Conservation (phyloP, 2,329 filamentous ascomycete genomes). For the Coniella lustricola region DNA sequence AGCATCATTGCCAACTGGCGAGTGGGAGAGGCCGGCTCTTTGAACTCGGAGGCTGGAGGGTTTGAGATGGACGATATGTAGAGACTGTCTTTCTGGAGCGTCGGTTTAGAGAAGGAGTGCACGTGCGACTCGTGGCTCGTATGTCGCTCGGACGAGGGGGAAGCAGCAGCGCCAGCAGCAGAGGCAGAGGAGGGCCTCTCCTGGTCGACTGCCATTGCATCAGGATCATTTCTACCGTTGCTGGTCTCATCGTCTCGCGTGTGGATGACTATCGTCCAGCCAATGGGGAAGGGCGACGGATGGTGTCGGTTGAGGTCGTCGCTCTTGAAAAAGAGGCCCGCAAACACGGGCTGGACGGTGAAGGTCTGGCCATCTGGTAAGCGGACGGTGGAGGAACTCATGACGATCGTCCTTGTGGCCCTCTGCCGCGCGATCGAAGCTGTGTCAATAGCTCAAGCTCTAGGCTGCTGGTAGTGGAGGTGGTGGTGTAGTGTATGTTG, state of each 20-base stretch:
- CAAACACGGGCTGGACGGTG: constrained; percentile 78
- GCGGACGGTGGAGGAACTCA: constrained; percentile 39
- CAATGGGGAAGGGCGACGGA: constrained; percentile 67
- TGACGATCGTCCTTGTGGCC: neutral
- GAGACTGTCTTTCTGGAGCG: constrained; percentile 69
- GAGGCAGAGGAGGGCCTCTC: neutral
- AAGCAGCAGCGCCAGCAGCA: neutral
- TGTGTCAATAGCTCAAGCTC: neutral
- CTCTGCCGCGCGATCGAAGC: too few relatives aligned
- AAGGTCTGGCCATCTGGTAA: constrained; percentile 84
- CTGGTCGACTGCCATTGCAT: constrained; percentile 10
- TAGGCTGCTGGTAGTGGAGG: neutral
- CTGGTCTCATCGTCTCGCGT: constrained; percentile 44
- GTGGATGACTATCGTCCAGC: constrained; percentile 85
- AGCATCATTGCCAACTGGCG: constrained; percentile 94
- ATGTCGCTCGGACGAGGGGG: neutral
- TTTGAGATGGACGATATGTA: constrained; percentile 91
- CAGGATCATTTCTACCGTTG: constrained; percentile 15
- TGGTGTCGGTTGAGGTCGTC: constrained; percentile 61
- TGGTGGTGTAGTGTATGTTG: neutral
- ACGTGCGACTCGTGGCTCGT: constrained; percentile 31
- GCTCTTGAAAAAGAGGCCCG: constrained; percentile 83
- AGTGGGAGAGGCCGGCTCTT: constrained; percentile 71
- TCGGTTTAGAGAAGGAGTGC: constrained; percentile 67
- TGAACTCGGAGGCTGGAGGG: constrained; percentile 72